Percentiles rank a stretch among this genome's conserved stretches.
Conservation (phyloP, 257 asterid species). For the Striga asiatica region DNA sequence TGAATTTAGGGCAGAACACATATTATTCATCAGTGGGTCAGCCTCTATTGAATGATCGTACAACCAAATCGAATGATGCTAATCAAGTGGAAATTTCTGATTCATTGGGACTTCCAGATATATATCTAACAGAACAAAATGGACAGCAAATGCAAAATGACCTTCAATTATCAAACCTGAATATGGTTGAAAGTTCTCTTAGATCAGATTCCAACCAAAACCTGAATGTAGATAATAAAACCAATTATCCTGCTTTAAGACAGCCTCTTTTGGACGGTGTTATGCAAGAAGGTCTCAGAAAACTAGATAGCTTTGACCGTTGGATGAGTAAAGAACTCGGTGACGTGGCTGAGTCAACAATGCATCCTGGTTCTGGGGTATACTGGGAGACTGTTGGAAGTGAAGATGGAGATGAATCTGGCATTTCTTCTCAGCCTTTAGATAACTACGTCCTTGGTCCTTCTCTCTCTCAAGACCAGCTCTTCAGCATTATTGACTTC, state of each 20-base stretch:
- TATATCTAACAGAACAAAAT: conserved; percentile 30
- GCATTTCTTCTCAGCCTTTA: conserved; percentile 38
- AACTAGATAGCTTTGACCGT: conserved; percentile 94
- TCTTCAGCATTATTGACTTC: conserved; percentile 73
- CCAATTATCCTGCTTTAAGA: conserved; percentile 37
- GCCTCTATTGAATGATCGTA: conserved; percentile 22
- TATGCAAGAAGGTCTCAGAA: conserved; percentile 54
- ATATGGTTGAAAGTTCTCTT: conserved; percentile 27
- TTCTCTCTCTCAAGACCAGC: conserved; percentile 76
- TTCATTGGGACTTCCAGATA: conserved; percentile 22
- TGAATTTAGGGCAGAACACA: conserved; percentile 21
- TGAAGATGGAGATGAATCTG: conserved; percentile 59
- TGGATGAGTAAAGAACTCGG: conserved; percentile 95
- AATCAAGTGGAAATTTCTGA: conserved; percentile 26
- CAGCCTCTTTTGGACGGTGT: conserved; percentile 64
- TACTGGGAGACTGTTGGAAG: conserved; percentile 73
- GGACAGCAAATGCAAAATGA: conserved; percentile 30
- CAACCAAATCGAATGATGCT: conserved; percentile 28
- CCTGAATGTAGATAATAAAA: conserved; percentile 32
- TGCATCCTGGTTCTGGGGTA: conserved; percentile 46
- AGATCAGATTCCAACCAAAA: conserved; percentile 31
- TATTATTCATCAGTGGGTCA: conserved; percentile 16
- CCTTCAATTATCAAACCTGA: conserved; percentile 23
- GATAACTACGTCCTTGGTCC: conserved; percentile 65
- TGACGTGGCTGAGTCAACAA: conserved; percentile 64